Evolutionary conservation across 768 basidiomycete species (phyloP).

Genomic region (Russula virescens): DNA sequence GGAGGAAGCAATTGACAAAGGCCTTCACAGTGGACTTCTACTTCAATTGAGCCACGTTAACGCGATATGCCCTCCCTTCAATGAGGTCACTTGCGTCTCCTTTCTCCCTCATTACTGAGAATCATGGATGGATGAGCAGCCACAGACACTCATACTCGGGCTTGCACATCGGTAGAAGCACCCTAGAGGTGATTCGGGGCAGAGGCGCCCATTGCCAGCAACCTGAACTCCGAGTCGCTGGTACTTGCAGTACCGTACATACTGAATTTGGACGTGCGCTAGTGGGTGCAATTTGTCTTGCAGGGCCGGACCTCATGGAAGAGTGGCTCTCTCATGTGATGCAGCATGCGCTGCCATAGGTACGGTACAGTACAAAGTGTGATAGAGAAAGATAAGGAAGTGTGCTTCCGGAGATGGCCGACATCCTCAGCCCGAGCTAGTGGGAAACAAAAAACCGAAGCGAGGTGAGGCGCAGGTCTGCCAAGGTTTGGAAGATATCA

Average conservation of each 20-base stretch:
- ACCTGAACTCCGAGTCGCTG: no score
- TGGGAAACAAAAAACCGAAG: background rate
- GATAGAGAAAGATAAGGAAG: background rate
- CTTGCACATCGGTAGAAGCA: no score
- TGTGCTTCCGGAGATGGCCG: no score
- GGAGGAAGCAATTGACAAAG: background rate
- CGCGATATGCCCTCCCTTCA: no score
- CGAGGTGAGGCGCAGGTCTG: background rate
- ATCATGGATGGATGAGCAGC: no score
- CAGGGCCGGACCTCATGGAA: background rate
- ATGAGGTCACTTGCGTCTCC: no score
- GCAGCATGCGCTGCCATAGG: background rate
- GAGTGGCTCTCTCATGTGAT: background rate
- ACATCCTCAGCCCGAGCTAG: background rate
- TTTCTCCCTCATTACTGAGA: no score
- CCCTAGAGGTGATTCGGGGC: background rate
- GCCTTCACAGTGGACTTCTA: no score
- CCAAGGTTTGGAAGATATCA: background rate
- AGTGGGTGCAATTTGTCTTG: background rate
- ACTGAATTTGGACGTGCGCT: background rate
- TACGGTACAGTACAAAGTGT: background rate
- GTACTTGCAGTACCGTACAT: no score
- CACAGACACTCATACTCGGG: background rate
- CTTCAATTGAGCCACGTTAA: no score
- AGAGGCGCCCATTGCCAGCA: background rate